Conservation (phyloP, 2,329 filamentous ascomycete species). For the Herpotrichia juniperi region DNA sequence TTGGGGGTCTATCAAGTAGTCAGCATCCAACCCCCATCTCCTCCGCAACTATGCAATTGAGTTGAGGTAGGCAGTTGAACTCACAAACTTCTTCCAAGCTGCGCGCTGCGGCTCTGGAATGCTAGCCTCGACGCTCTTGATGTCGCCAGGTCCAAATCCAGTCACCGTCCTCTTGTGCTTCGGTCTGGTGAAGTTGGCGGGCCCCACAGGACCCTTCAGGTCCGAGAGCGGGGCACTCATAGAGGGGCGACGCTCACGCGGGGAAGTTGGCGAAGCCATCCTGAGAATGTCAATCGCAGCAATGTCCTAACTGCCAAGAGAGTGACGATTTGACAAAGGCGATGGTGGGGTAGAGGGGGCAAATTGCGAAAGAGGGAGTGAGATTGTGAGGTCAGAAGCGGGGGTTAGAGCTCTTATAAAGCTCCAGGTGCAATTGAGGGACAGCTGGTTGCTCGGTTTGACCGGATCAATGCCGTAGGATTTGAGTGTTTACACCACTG, state of each 20-base stretch:
- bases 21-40: background rate
- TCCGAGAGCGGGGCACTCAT: constrained; percentile 83
- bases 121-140: constrained; percentile 88
- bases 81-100: constrained; percentile 70
- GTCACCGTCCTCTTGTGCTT: constrained; percentile 99
- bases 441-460: constrained; percentile 6
- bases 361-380: constrained; percentile 14
- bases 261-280: constrained; percentile 39
- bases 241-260: constrained; percentile 80
- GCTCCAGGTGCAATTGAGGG: background rate
- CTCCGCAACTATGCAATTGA: constrained; percentile 6
- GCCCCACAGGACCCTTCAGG: constrained; percentile 84
- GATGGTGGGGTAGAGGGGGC: constrained; percentile 33
- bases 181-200: constrained; percentile 78
- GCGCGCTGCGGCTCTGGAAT: constrained; percentile 89
- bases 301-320: constrained; percentile 28
- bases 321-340: constrained; percentile 29
- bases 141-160: constrained; percentile 87
- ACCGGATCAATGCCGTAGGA: too few species aligned
- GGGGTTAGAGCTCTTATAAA: constrained; percentile 5
- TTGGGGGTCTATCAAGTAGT: constrained; percentile 58
- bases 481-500: background rate
- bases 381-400: constrained; percentile 6
- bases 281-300: constrained; percentile 35
- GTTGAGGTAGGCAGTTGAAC: constrained; percentile 21